A percentile compares a stretch with the other conserved stretches of the same genome.
Evolutionary conservation across 2,329 filamentous ascomycete species (phyloP).

Genomic region (Microcyclospora tardicrescens): DNA sequence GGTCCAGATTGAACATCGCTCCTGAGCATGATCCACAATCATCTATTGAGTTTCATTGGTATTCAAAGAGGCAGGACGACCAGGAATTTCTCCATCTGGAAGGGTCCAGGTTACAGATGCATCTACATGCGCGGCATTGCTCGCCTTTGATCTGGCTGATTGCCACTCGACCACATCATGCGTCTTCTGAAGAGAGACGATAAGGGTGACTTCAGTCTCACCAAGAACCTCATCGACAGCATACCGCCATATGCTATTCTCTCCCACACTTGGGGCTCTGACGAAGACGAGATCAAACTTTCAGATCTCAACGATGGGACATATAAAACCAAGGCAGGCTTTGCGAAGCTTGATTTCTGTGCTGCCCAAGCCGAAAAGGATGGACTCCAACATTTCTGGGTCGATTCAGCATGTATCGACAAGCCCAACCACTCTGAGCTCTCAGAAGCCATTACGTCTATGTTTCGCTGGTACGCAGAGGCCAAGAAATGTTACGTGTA

Average conservation of each 20-base stretch:
- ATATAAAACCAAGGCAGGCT: not conserved
- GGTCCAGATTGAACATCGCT: no score
- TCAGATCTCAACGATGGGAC: slow-evolving; percentile 2
- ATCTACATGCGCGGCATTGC: no score
- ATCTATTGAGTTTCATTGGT: no score
- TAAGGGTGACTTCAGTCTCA: no score
- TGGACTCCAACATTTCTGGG: slow-evolving; percentile 10
- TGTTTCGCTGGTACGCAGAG: slow-evolving; percentile 11
- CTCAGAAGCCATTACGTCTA: slow-evolving; percentile 9
- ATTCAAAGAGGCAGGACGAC: no score
- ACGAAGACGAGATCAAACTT: slow-evolving; percentile 16
- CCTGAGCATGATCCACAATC: no score
- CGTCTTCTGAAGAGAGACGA: no score
- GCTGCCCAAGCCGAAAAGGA: slow-evolving; percentile 9
- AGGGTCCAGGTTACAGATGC: no score
- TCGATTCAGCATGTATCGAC: slow-evolving; percentile 14
- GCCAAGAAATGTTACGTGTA: slow-evolving; percentile 9
- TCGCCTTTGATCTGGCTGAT: no score
- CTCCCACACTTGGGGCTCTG: slow-evolving; percentile 22
- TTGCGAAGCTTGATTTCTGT: slow-evolving; percentile 12
- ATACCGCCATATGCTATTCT: slow-evolving; percentile 22
- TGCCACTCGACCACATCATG: no score
- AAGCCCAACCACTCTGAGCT: slow-evolving; percentile 9
- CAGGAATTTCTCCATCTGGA: no score
- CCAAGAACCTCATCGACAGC: no score